These are phyloP conservation scores for Amanita rimosa DNA, from an alignment of 768 basidiomycete species.

Conservation along the genomic window DNA sequence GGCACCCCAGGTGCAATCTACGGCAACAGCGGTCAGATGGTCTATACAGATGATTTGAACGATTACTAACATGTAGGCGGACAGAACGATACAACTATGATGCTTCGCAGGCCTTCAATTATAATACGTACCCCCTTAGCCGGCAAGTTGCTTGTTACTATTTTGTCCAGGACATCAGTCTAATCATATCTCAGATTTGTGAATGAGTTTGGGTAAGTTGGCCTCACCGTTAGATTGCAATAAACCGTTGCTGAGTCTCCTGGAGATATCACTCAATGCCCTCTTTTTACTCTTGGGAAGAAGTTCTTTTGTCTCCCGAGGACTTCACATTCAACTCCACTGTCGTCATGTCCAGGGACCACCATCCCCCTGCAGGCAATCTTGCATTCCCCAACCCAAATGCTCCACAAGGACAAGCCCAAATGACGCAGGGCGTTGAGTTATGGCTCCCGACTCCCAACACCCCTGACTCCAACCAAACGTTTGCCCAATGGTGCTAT, in stretches of 20 bases:
- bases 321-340: constrained; percentile 51
- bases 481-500: constrained; percentile 55
- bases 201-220: constrained; percentile 44
- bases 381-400: constrained; percentile 47
- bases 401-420: constrained; percentile 36
- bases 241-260: neutral
- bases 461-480: constrained; percentile 38
- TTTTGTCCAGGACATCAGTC: neutral
- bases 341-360: constrained; percentile 42
- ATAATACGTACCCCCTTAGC: constrained; percentile 38
- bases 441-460: constrained; percentile 44
- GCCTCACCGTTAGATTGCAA: neutral
- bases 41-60: neutral
- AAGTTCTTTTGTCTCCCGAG: constrained; percentile 35
- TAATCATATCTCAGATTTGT: constrained; percentile 27
- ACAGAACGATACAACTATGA: constrained; percentile 49
- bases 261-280: constrained; percentile 51
- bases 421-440: constrained; percentile 41
- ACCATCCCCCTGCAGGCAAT: constrained; percentile 41
- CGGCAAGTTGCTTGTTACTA: constrained; percentile 17
- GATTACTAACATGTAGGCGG: neutral
- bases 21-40: constrained; percentile 34
- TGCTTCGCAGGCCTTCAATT: constrained; percentile 38
- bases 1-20: constrained; percentile 42
- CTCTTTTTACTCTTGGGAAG: constrained; percentile 50